These are phyloP conservation scores for Sarocladiaceae sp. DNA, from an alignment of 2,329 filamentous ascomycete species.

Conservation along the genomic window DNA sequence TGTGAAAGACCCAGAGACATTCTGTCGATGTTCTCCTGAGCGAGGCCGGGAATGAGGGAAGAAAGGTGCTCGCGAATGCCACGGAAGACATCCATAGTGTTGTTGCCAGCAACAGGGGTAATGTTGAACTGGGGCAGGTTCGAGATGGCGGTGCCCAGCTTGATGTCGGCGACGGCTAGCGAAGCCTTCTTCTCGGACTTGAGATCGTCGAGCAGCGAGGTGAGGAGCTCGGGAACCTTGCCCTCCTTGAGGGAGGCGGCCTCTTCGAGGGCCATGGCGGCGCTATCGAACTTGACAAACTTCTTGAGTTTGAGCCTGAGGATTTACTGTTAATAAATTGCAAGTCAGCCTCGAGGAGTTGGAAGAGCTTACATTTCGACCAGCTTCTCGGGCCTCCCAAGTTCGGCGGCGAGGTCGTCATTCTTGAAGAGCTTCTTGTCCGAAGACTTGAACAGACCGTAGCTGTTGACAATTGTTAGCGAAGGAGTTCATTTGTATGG, in stretches of 20 bases:
- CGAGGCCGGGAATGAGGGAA: constrained; percentile 83
- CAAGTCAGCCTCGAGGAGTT: not conserved
- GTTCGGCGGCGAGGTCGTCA: constrained; percentile 71
- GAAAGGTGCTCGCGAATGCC: constrained; percentile 88
- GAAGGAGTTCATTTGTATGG: not conserved
- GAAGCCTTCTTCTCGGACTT: constrained; percentile 98
- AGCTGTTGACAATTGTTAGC: constrained; percentile 53
- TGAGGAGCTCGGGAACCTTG: constrained; percentile 87
- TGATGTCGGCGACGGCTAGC: constrained; percentile 88
- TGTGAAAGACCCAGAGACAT: constrained; percentile 97
- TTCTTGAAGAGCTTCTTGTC: constrained; percentile 97
- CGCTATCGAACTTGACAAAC: constrained; percentile 96
- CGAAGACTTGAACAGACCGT: constrained; percentile 96
- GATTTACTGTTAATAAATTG: constrained; percentile 12
- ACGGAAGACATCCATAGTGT: constrained; percentile 78
- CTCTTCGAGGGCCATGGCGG: constrained; percentile 84
- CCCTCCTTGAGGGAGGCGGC: constrained; percentile 84
- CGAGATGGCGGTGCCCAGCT: constrained; percentile 86
- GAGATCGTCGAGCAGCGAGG: constrained; percentile 77
- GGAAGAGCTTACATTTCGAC: constrained; percentile 69
- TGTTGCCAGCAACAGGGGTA: constrained; percentile 64
- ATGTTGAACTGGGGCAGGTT: constrained; percentile 87
- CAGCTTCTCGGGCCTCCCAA: constrained; percentile 76
- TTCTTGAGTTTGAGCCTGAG: constrained; percentile 87
- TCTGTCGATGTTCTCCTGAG: constrained; percentile 80